Base-by-base conservation (phyloP, 352 stramenopile genomes). In the Globisporangium sylvaticum region DNA sequence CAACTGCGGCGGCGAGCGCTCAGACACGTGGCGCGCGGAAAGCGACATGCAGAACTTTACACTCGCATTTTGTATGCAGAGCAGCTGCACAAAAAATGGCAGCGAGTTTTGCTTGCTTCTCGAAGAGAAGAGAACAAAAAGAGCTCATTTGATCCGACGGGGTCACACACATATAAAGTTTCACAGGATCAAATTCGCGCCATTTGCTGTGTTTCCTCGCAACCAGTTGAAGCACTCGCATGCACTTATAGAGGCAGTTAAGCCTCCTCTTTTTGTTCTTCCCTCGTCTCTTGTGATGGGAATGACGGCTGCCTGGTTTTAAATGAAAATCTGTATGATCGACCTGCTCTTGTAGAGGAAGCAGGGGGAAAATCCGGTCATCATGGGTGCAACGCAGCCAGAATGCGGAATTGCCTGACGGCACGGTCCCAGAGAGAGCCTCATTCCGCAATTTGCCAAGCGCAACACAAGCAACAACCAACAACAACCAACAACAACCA, bases 391-490 rank as follows among this genome's bases (percentile, higher is more conserved):
- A 42, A 25, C 12, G 48, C n/a, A 8, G 48, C 48, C 22, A 18
- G 48, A 55, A 42, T 42, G 34, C 34, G 34, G 44, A 53, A 53
- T 12, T 31, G 48, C 22, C 4, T 7, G 4, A 29, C 20, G 2
- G 4, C 24, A 29, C 6, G 8, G 31, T 8, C 31, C 7, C 34
- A 42, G 34, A 42, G 34, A 42, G 34, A 42, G 34, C 34, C 48
- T 64, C 58, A 64, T 55, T 64, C 58, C 37, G 24, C 58, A 64
- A 64, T 64, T 64, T 53, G 34, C 58, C 39, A 48, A 22, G 25
- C 10, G 22, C 25, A 34, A 18, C 32, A 55, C 58, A 64, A 64
- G 58, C 44, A n/a, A 27, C n/a, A 53, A 27, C 10, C 52, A n/a
- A 46, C 4, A 20, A 63, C 53, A 9, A 32, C 58, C 22, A 64